Evolutionary conservation across 805 yeast species (phyloP), one percentile per base, ranked within the genome.

Genomic region (Ogataea haglerorum): DNA sequence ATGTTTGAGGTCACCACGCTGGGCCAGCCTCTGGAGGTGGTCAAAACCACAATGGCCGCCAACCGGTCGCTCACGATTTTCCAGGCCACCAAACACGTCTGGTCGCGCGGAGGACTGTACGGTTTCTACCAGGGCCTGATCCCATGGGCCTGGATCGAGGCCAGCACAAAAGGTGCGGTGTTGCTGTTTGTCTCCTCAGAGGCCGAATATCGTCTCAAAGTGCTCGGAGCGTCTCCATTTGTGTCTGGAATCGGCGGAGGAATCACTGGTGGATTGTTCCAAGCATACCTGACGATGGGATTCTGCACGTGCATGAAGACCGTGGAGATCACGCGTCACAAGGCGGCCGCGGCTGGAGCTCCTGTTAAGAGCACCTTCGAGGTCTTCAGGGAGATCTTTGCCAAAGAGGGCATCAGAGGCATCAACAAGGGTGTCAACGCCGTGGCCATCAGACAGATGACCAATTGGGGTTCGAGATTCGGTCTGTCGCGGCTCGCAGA

Each of bases 71-170:
- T 91, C 46, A 61, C 80, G 2, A 68, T 93, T 47, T 52, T 77
- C 9, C 80, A 80, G 52, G 86, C 96, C 19, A 73, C 82, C 38
- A 73, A 73, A 43, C 72, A 79, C 29, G 90, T 93, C 47, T 88
- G 95, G 93, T 75, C 93, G 12, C 80, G 99, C 57, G 99, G 99
- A 51, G 99, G 99, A 38, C 56, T 83, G 13, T 60, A 77, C 21
- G 99, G 98, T 0, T 93, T 90, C 69, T 93, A 90, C 68, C 99
- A 93, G 65, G 99, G 99, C 23, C 73, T 93, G 60, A 90, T 91
- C 50, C 99, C 99, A 34, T 93, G 99, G 99, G 99, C 98, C 6
- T 90, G 98, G 97, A 85, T 93, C 53, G 99, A 91, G 67, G 99
- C 96, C 8, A 85, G 96, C n/a, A 93, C 99, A 26, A 93, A 93